Conservation (phyloP, 1,139 yeast species). For the Meyerozyma carpophila region DNA sequence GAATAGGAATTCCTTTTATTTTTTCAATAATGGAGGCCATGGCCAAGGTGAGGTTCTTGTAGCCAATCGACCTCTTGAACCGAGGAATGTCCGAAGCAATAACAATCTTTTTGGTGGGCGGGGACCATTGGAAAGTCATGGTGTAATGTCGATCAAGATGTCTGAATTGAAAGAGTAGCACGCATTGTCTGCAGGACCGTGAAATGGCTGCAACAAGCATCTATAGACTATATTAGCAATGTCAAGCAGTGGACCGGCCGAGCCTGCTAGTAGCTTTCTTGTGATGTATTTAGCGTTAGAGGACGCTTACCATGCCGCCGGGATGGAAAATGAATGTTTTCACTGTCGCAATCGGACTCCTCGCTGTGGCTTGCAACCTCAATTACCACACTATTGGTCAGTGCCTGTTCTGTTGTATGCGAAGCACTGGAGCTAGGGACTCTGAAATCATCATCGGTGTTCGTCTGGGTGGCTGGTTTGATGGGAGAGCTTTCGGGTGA, state of each 20-base stretch:
- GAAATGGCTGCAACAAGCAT: neutral
- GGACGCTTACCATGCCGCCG: neutral
- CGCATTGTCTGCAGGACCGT: too few species aligned
- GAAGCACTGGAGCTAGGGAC: neutral
- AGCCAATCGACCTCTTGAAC: slow-evolving; percentile 27
- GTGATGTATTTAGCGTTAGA: neutral
- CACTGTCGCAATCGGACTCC: neutral
- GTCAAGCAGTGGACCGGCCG: neutral
- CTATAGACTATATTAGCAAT: neutral
- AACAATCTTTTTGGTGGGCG: slow-evolving; percentile 29
- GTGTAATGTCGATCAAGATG: neutral
- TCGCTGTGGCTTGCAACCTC: neutral
- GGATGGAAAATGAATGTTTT: neutral
- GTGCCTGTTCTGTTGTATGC: neutral
- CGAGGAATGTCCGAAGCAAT: slow-evolving; percentile 21
- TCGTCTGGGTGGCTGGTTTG: neutral
- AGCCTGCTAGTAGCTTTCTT: neutral
- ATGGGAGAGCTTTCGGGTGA: neutral
- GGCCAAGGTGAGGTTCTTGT: slow-evolving; percentile 17
- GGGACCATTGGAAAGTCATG: slow-evolving; percentile 7
- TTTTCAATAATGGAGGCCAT: slow-evolving; percentile 17
- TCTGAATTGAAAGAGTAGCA: neutral
- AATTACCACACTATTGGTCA: neutral
- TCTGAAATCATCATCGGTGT: neutral
- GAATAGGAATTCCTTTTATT: slow-evolving; percentile 26